Evolutionary conservation across 768 basidiomycete species (phyloP).

Genomic region (Sarcomyxa edulis): DNA sequence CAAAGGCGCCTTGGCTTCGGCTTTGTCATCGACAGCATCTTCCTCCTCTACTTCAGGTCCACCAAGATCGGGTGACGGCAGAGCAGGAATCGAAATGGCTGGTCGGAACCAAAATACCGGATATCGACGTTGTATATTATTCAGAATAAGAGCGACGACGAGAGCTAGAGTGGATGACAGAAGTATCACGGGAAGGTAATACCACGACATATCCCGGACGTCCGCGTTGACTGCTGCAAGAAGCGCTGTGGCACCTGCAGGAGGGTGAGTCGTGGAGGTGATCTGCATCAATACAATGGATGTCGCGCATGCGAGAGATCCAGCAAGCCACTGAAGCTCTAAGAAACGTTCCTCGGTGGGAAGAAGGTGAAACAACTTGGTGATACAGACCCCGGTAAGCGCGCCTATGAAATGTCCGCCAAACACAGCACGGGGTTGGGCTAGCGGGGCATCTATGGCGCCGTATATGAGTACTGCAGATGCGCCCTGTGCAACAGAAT

Average conservation of each 20-base stretch:
- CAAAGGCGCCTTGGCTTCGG: no score
- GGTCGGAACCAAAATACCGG: conserved; percentile 39
- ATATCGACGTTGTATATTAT: conserved; percentile 48
- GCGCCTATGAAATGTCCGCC: conserved; percentile 49
- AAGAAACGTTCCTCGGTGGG: conserved; percentile 36
- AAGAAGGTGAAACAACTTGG: conserved; percentile 44
- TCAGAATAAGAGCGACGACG: conserved; percentile 37
- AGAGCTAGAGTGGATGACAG: conserved; percentile 40
- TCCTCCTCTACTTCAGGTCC: neutral
- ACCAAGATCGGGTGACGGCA: neutral
- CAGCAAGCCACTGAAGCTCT: conserved; percentile 45
- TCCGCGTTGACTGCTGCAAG: conserved; percentile 38
- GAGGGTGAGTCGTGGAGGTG: conserved; percentile 47
- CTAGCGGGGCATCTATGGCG: conserved; percentile 44
- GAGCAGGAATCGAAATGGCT: neutral
- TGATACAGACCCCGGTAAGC: conserved; percentile 41
- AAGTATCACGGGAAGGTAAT: conserved; percentile 47
- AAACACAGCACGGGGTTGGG: conserved; percentile 46
- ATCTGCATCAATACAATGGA: conserved; percentile 47
- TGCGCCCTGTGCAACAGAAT: conserved; percentile 33
- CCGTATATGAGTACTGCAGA: conserved; percentile 53
- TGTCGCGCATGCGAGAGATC: conserved; percentile 36
- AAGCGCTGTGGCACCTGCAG: conserved; percentile 54
- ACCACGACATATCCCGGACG: conserved; percentile 42
- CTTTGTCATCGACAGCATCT: no score